Conservation (phyloP, 208 protist species). For the Wallacemonas rigidus region DNA sequence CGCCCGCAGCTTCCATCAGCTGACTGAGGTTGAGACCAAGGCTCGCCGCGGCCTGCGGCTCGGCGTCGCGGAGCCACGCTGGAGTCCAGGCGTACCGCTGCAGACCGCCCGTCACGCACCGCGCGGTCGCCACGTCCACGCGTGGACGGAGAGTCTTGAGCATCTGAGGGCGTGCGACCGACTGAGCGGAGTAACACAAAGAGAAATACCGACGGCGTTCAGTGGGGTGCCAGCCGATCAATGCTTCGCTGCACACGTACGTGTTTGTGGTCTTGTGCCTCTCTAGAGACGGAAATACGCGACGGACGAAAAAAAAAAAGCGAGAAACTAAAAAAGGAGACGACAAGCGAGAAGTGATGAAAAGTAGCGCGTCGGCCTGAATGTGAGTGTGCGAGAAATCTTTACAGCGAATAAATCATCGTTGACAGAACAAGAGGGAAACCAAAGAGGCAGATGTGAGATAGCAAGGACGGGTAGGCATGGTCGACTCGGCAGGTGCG, state of each 20-base stretch:
- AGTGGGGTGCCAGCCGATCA: too few species aligned
- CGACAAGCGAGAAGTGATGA: conserved; percentile 11
- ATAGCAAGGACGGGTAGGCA: too few species aligned
- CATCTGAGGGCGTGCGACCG: neutral
- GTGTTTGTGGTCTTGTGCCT: too few species aligned
- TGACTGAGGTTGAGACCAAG: conserved; percentile 52
- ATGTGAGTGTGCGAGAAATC: too few species aligned
- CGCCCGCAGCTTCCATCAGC: conserved; percentile 74
- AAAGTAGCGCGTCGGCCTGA: neutral
- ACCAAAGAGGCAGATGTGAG: too few species aligned
- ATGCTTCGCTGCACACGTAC: too few species aligned
- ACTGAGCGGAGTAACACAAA: neutral
- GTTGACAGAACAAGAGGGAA: too few species aligned
- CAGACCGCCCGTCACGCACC: conserved; percentile 24
- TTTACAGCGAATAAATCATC: too few species aligned
- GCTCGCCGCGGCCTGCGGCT: conserved; percentile 58
- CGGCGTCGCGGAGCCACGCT: conserved; percentile 66
- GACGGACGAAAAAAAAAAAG: conserved; percentile 9
- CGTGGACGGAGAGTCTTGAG: conserved; percentile 8
- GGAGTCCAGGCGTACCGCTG: conserved; percentile 59
- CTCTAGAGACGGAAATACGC: too few species aligned
- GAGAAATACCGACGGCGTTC: neutral
- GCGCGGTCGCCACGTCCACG: conserved; percentile 26
- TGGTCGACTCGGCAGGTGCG: too few species aligned
- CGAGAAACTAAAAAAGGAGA: neutral